Conservation (phyloP, 768 basidiomycete genomes). For the Goffeauzyma gilvescens region DNA sequence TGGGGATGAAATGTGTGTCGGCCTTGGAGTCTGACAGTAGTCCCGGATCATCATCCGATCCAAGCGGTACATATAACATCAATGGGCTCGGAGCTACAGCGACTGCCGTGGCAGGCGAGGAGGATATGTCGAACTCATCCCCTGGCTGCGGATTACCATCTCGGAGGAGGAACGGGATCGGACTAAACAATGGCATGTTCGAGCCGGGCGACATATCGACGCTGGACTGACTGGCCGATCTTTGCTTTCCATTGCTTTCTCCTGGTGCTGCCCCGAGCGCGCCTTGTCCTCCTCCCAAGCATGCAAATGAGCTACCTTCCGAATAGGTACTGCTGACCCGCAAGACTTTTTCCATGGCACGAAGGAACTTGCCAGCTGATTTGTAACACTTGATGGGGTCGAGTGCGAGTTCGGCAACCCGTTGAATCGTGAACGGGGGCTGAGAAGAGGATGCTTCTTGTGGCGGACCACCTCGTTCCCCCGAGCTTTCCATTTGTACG, state of each 20-base stretch:
- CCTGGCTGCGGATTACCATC: too few relatives aligned
- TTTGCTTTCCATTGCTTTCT: not conserved
- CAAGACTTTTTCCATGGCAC: conserved; percentile 29
- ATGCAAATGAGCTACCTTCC: not conserved
- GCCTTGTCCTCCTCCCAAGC: not conserved
- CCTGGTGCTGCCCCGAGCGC: too few relatives aligned
- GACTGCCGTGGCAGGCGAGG: too few relatives aligned
- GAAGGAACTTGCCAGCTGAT: conserved; percentile 29
- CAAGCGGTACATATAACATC: too few relatives aligned
- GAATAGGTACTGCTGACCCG: conserved; percentile 28
- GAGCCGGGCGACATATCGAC: not conserved
- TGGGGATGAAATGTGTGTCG: too few relatives aligned
- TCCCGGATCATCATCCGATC: too few relatives aligned
- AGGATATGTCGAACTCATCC: too few relatives aligned
- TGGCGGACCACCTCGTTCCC: too few relatives aligned
- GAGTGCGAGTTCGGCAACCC: conserved; percentile 26
- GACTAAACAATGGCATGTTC: conserved; percentile 28
- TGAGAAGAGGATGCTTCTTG: too few relatives aligned
- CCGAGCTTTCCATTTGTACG: too few relatives aligned
- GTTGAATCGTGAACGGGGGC: conserved; percentile 33
- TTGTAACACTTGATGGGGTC: conserved; percentile 20
- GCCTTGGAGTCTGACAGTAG: too few relatives aligned
- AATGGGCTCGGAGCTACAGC: too few relatives aligned
- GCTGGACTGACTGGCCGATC: not conserved
- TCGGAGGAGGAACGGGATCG: conserved; percentile 29